Evolutionary conservation across 495 filamentous ascomycete species (phyloP).

Genomic region (Hyaloscypha bicolor): DNA sequence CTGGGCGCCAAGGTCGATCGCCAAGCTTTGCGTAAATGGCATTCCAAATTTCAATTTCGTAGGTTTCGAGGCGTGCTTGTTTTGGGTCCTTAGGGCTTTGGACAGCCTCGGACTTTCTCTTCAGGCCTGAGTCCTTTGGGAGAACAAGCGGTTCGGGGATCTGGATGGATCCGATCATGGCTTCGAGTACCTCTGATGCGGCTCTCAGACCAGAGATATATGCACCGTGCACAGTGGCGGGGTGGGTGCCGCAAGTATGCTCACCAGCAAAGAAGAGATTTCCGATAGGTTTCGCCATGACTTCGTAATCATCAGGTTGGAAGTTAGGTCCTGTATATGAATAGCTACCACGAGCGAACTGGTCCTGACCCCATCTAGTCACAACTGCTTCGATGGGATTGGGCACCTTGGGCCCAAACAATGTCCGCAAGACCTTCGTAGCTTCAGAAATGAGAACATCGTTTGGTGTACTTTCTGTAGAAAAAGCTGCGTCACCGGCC

Average conservation of each 20-base stretch:
- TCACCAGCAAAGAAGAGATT: slow-evolving; percentile 97
- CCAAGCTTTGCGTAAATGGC: slow-evolving; percentile 72
- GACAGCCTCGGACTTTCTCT: slow-evolving; percentile 51
- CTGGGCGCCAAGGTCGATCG: slow-evolving; percentile 68
- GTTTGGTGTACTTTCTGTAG: slow-evolving; percentile 76
- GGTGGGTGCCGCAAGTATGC: slow-evolving; percentile 92
- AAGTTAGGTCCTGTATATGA: slow-evolving; percentile 86
- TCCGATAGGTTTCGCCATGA: slow-evolving; percentile 82
- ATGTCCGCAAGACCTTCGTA: slow-evolving; percentile 66
- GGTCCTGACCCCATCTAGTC: slow-evolving; percentile 91
- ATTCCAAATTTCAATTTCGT: slow-evolving; percentile 73
- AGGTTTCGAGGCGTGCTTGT: slow-evolving; percentile 60
- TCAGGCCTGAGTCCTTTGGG: slow-evolving; percentile 57
- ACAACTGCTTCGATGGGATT: slow-evolving; percentile 84
- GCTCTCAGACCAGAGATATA: slow-evolving; percentile 92
- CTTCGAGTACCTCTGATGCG: slow-evolving; percentile 79
- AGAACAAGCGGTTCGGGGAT: slow-evolving; percentile 74
- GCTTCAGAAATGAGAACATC: slow-evolving; percentile 77
- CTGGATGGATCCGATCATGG: slow-evolving; percentile 78
- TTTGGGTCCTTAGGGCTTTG: slow-evolving; percentile 45
- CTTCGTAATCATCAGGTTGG: slow-evolving; percentile 85
- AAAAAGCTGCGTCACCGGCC: slow-evolving; percentile 92
- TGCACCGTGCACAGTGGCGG: slow-evolving; percentile 94
- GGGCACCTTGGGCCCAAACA: slow-evolving; percentile 60
- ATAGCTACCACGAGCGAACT: slow-evolving; percentile 88